Base-by-base conservation (phyloP, 257 asterid species). In the Datura wrightii region DNA sequence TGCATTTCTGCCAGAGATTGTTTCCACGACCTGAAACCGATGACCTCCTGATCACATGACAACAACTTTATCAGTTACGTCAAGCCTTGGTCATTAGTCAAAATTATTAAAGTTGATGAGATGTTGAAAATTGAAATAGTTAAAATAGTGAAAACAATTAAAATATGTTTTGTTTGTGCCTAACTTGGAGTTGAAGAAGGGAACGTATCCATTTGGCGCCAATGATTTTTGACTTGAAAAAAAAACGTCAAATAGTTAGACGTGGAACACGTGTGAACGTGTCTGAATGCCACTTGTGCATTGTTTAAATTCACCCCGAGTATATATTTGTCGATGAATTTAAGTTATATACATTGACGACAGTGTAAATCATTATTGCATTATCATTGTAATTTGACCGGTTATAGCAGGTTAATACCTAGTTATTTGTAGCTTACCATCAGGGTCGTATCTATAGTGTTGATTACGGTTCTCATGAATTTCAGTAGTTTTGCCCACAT, bases 131-230 rank as follows among this genome's bases (percentile, higher is more conserved):
- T 8, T 42, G 37, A 79, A 82, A 42, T 71, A 15, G 72, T 14
- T 60, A 60, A 60, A 59, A 60, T 62, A 80, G 84, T 34, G 44
- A 80, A 80, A 58, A 53, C 3, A 41, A 44, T 36, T 79, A 15
- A 69, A 37, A 62, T 55, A 6, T 84, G 16, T 46, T 44, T 84
- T 14, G 6, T 78, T 37, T 46, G 74, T 87, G 95, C 98, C 98
- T 94, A 95, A 95, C 95, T 24, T 87, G 90, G 87, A 90, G 92
- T 90, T 91, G 74, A 83, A 88, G 87, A 89, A 74, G 39, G 82
- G 56, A 81, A 81, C 4, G 67, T 74, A 8, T 41, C 48, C 82
- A 53, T 87, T 88, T 89, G 94, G 93, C 93, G 95, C 93, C 94
- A 53, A 86, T 87, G 85, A 89, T 86, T 34, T 88, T 92, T 91